Base-by-base conservation (phyloP, 257 asterid species). In the Jaltomata sinuosa region DNA sequence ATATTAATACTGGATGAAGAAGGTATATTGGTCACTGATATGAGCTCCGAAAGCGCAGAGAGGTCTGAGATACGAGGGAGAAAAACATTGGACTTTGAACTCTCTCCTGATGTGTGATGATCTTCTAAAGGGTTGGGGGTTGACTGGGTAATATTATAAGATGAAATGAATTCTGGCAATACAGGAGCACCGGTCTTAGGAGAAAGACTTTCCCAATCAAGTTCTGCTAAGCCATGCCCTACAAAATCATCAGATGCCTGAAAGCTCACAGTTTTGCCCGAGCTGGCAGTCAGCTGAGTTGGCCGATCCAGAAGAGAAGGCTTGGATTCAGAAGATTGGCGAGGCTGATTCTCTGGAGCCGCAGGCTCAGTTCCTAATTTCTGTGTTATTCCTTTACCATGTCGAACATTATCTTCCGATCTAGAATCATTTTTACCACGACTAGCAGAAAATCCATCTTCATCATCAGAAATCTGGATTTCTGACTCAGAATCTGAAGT, bases 401-500 rank as follows among this genome's bases (percentile, higher is more conserved):
- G 76, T 15, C 55, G 90, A 78, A 31, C 81, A 68, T 80, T 84
- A 62, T 67, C 54, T 77, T 87, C 90, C 11, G 80, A 49, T 45
- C 72, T 84, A 54, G 69, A 54, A 83, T 47, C 83, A 64, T 38
- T 67, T 49, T 74, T 87, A 52, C 77, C 76, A 69, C 42, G 86
- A 45, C 78, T 80, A 50, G 80, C 86, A 62, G 89, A 83, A 52
- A 82, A 85, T 53, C 84, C 89, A 80, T 93, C 94, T n/a, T 92
- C 97, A 2, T 94, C 98, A 50, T 92, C 98, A 1, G 98, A 93
- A 72, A 87, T 57, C 38, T 86, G 91, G 84, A 93, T 55, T 85
- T 94, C 98, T 1, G 98, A 92, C 83, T 96, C 99, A 0, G 98
- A 85, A 91, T 96, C 98, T 4, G 99, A 96, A 65, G 91, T 87